These are phyloP conservation scores for Cladophialophora carrionii DNA, from an alignment of 2,329 filamentous ascomycete species.

Conservation along the genomic window DNA sequence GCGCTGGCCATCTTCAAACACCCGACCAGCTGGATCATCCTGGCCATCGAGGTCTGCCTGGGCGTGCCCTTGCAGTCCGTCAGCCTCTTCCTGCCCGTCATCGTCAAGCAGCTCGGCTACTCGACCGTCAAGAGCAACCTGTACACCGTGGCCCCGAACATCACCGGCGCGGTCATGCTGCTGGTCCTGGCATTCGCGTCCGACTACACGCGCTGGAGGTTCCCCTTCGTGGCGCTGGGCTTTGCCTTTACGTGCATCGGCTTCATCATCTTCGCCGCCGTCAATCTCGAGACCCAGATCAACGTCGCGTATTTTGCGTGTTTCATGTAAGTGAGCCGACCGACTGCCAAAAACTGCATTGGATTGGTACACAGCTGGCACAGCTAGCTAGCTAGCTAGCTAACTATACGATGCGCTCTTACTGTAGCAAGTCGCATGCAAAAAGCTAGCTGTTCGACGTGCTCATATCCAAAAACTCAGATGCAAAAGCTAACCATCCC, in stretches of 20 bases:
- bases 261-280: constrained; percentile 76
- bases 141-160: constrained; percentile 79
- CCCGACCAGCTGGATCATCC: constrained; percentile 58
- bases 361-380: no score
- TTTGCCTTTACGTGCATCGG: constrained; percentile 75
- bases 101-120: constrained; percentile 58
- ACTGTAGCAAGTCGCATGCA: no score
- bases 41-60: constrained; percentile 62
- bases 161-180: constrained; percentile 72
- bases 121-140: constrained; percentile 70
- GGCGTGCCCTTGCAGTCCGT: constrained; percentile 63
- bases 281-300: constrained; percentile 64
- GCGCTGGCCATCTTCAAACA: constrained; percentile 59
- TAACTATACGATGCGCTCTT: no score
- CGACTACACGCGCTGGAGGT: constrained; percentile 67
- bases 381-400: no score
- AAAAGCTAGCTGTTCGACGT: no score
- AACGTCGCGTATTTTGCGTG: constrained; percentile 73
- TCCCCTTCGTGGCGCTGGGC: constrained; percentile 73
- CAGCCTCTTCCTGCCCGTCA: constrained; percentile 62
- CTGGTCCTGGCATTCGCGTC: constrained; percentile 72
- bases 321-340: constrained; percentile 57
- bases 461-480: no score
- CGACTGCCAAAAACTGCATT: no score
- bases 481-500: no score